Evolutionary conservation across 495 filamentous ascomycete species (phyloP).

Genomic region (Aspergillus cavernicola): DNA sequence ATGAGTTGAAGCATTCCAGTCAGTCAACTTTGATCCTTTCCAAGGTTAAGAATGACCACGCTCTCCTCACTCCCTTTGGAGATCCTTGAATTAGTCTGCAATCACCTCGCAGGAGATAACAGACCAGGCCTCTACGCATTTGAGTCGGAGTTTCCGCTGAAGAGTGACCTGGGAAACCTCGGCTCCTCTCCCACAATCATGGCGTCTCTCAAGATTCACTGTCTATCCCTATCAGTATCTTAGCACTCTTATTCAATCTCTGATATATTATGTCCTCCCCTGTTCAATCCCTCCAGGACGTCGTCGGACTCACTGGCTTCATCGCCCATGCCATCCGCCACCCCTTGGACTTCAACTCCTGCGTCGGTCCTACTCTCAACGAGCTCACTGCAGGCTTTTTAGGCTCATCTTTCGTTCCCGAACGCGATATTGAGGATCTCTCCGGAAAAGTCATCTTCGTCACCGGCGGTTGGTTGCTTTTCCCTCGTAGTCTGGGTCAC

Average conservation of each 20-base stretch:
- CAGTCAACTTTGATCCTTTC: too few relatives aligned
- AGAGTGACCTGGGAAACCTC: too few relatives aligned
- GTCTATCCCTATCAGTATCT: not conserved
- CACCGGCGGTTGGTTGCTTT: conserved; percentile 52
- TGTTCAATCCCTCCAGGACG: conserved; percentile 4
- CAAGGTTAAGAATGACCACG: too few relatives aligned
- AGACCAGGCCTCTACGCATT: too few relatives aligned
- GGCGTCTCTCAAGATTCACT: too few relatives aligned
- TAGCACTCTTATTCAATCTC: too few relatives aligned
- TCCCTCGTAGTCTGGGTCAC: not conserved
- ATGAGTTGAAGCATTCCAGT: too few relatives aligned
- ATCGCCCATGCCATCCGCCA: conserved; percentile 25
- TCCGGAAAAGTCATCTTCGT: conserved; percentile 57
- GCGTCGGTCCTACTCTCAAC: conserved; percentile 38
- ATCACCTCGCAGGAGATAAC: too few relatives aligned
- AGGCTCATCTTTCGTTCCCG: conserved; percentile 46
- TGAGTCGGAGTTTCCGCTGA: too few relatives aligned
- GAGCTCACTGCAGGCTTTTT: conserved; percentile 37
- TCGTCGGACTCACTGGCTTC: conserved; percentile 13
- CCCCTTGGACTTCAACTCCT: conserved; percentile 32
- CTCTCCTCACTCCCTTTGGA: too few relatives aligned
- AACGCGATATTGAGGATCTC: conserved; percentile 55
- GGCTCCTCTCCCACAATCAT: too few relatives aligned
- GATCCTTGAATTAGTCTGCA: too few relatives aligned
- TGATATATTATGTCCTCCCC: not conserved